A percentile compares a stretch with the other conserved stretches of the same genome.
Conservation (phyloP, 2,329 filamentous ascomycete species). For the Keithomyces neogunnii region DNA sequence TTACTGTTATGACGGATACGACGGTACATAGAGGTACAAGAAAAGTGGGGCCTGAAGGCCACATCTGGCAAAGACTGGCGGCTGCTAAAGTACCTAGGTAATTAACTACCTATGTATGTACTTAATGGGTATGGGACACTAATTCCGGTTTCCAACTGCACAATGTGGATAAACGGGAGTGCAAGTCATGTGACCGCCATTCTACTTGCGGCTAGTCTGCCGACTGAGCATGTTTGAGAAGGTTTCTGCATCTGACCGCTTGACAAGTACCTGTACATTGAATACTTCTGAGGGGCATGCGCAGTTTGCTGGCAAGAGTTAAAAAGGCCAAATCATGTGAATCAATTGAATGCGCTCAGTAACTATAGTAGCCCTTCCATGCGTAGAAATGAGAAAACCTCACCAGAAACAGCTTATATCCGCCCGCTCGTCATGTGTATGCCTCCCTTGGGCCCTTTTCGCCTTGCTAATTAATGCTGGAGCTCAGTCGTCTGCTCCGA, state of each 20-base stretch:
- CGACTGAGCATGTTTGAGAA: constrained; percentile 44
- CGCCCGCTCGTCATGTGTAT: not conserved
- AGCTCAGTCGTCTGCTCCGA: not conserved
- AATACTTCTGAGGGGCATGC: constrained; percentile 9
- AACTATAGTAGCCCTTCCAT: too few relatives aligned
- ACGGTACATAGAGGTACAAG: too few relatives aligned
- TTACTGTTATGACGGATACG: too few relatives aligned
- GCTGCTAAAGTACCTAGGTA: not conserved
- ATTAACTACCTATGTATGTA: not conserved
- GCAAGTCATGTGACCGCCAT: not conserved
- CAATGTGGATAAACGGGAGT: too few relatives aligned
- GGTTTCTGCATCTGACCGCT: constrained; percentile 27
- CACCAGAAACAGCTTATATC: not conserved
- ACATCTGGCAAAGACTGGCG: too few relatives aligned
- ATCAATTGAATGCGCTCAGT: too few relatives aligned
- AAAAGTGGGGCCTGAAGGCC: too few relatives aligned
- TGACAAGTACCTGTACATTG: constrained; percentile 27
- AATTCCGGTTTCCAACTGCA: not conserved
- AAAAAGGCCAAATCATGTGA: too few relatives aligned
- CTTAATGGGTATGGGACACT: not conserved
- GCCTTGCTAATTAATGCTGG: constrained; percentile 14
- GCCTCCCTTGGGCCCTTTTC: not conserved
- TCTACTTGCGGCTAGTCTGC: not conserved
- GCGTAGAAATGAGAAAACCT: too few relatives aligned
- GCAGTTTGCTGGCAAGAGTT: too few relatives aligned